phyloP scores from a whole-genome alignment of 306 rosid species.

The Quercus variabilis region DNA sequence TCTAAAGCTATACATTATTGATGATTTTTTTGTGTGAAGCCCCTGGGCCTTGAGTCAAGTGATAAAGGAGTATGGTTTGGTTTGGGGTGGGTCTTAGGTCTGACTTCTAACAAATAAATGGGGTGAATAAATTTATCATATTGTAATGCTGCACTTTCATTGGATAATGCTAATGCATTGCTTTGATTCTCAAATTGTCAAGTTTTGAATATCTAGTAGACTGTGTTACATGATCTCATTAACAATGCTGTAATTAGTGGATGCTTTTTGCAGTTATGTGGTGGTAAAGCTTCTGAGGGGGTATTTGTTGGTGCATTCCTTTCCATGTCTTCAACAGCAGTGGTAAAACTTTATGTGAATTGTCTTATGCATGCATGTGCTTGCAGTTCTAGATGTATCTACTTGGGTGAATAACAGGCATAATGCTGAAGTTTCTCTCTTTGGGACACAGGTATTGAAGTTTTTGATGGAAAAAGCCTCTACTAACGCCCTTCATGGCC shows the following conservation, averaged over 20 bases:
- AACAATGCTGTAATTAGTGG: slow-evolving; percentile 37
- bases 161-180: background rate
- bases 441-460: slow-evolving; percentile 68
- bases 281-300: slow-evolving; percentile 95
- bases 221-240: slow-evolving; percentile 23
- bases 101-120: background rate
- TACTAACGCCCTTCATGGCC: slow-evolving; percentile 84
- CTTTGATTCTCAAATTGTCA: background rate
- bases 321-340: slow-evolving; percentile 97
- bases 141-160: background rate
- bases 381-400: background rate
- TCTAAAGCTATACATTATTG: slow-evolving; percentile 5
- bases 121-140: background rate
- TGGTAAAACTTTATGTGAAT: slow-evolving; percentile 51
- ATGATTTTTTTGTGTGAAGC: slow-evolving; percentile 13
- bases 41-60: background rate
- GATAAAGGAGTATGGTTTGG: background rate
- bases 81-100: background rate
- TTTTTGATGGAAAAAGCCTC: slow-evolving; percentile 89
- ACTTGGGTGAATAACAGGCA: background rate
- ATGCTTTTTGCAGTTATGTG: slow-evolving; percentile 77
- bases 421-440: background rate
- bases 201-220: slow-evolving; percentile 19
- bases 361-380: slow-evolving; percentile 17
- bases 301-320: slow-evolving; percentile 81